Evolutionary conservation across 164 flowering plant species (phyloP).

Genomic region (Echeveria elegans): DNA sequence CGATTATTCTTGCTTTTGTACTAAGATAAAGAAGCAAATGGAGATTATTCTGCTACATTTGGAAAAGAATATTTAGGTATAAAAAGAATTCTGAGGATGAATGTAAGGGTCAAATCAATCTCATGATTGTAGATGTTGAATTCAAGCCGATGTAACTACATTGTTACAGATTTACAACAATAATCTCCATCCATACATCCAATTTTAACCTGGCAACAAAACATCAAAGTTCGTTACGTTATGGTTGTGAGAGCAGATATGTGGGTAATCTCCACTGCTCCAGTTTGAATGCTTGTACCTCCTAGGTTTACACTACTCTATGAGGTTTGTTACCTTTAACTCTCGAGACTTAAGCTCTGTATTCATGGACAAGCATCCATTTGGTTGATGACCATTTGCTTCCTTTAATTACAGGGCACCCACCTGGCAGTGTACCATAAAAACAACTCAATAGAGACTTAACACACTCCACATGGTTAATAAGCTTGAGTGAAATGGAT

Average conservation of each 20-base stretch:
- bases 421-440: conserved; percentile 34
- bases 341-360: conserved; percentile 31
- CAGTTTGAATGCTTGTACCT: neutral
- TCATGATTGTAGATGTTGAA: neutral
- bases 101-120: neutral
- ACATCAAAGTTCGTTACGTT: neutral
- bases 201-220: neutral
- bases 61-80: neutral
- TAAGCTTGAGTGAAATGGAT: neutral
- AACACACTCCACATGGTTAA: neutral
- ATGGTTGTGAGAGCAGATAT: neutral
- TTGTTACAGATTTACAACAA: conserved; percentile 1
- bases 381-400: conserved; percentile 96
- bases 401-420: conserved; percentile 85
- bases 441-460: neutral
- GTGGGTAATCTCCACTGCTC: neutral
- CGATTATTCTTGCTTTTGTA: too few relatives aligned
- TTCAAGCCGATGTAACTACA: neutral
- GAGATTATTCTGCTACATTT: neutral
- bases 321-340: conserved; percentile 15
- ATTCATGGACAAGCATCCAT: conserved; percentile 81
- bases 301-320: neutral
- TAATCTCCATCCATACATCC: neutral
- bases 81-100: neutral
- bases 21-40: neutral